These are phyloP conservation scores for Trametes pubescens DNA, from an alignment of 1,284 basidiomycete genomes.

Conservation along the genomic window DNA sequence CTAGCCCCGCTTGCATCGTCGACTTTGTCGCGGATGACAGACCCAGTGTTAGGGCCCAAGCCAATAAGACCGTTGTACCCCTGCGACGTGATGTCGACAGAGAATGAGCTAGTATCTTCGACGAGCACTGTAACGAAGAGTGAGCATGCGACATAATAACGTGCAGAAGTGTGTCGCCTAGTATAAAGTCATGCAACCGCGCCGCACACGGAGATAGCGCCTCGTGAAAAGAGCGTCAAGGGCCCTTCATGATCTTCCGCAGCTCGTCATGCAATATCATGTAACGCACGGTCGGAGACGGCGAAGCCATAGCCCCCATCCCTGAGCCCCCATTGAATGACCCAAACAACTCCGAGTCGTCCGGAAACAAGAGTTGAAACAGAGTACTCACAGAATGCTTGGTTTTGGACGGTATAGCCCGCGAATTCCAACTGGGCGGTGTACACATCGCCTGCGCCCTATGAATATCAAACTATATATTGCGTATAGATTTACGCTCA, in stretches of 20 bases:
- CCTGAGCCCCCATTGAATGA: not conserved
- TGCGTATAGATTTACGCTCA: conserved; percentile 37
- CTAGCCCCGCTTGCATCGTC: conserved; percentile 58
- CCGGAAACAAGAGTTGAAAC: not conserved
- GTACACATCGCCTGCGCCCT: conserved; percentile 61
- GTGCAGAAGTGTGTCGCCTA: not conserved
- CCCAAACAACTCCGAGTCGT: conserved; percentile 6
- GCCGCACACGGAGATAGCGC: not conserved
- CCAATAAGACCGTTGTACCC: conserved; percentile 78
- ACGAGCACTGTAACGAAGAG: conserved; percentile 61
- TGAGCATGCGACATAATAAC: conserved; percentile 7
- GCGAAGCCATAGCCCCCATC: not conserved
- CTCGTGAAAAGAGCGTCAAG: not conserved
- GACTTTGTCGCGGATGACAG: conserved; percentile 66
- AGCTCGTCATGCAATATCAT: not conserved
- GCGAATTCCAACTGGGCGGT: conserved; percentile 64
- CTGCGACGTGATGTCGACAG: conserved; percentile 62
- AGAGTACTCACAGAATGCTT: conserved; percentile 70
- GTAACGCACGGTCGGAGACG: not conserved
- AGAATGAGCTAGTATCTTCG: conserved; percentile 69
- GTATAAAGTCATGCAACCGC: no score
- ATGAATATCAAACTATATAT: not conserved
- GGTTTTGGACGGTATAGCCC: conserved; percentile 63
- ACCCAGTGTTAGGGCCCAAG: conserved; percentile 77
- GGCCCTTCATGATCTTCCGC: not conserved